Evolutionary conservation across 768 basidiomycete species (phyloP), one percentile per base, ranked within the genome.

Genomic region (Lactarius quietus): DNA sequence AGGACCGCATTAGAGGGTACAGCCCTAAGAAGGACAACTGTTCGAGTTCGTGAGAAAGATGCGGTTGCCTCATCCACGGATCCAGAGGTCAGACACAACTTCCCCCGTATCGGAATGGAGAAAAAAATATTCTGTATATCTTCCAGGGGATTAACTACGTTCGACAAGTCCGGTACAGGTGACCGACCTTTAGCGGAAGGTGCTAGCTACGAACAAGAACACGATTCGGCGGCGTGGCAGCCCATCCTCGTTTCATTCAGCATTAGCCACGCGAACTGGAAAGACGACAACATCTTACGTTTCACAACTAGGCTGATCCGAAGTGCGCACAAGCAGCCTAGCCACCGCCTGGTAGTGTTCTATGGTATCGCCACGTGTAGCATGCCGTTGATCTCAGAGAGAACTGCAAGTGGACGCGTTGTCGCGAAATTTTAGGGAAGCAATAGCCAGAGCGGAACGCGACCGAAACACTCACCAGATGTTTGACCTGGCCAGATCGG

Each of bases 361-460:
- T 23, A 48, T 55, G 26, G 26, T 60, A 52, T 61, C 60, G 52
- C 55, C 64, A 61, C 64, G 64, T 61, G 64, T 57, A n/a, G 48
- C 10, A 43, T 57, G 55, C 29, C 60, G 38, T 57, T 61, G 60
- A 54, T 65, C 60, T 35, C 48, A 52, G 48, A 51, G 48, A 38
- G 59, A 61, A 65, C 45, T 56, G 64, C 60, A 61, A 31, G 64
- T 41, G 31, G 55, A 61, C 31, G 60, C 55, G n/a, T 65, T 65
- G 31, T 55, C 20, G 45, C 17, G 39, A 41, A 57, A 61, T 57
- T 60, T 65, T 57, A 59, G 60, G 60, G 60, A 65, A 57, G 59
- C 64, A 26, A 65, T 10, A 23, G 36, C 36, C 48, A 14, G 59
- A 31, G 52, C 38, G 54, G 64, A 61, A 56, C 12, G 15, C 45